Base-by-base conservation (phyloP, 306 rosid genomes). In the Vigna nakashimae region DNA sequence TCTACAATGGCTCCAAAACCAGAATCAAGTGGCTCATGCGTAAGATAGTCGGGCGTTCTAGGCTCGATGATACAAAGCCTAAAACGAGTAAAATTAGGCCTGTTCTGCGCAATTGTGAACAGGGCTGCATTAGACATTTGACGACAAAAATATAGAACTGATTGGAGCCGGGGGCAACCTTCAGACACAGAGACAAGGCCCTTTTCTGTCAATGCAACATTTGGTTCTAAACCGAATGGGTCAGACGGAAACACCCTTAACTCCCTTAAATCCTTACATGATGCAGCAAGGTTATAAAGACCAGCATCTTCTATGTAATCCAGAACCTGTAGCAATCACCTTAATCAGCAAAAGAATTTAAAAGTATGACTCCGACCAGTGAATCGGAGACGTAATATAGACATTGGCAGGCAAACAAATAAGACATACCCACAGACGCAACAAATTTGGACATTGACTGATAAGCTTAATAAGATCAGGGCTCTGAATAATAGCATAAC, bases 1-100 rank as follows among this genome's bases (percentile, higher is more conserved):
- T 92, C 89, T 48, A 94, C 97, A 82, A 94, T 92, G 77, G 98
- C 97, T 62, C 98, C 97, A 79, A 94, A 94, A 67, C 98, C 98
- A 9, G 56, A 79, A 84, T 94, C 98, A 77, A 94, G 82, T 0
- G 98, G 86, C 73, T 89, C 76, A 22, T 0, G 84, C 20, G 97
- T 94, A 66, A 84, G 77, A 80, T 94, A 89, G 74, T 94, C 98
- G 0, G 95, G 93, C 40, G 84, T 83, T 40, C 50, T 69, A 73
- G 98, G 98, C 82, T 92, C 98, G 64, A 94, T 86, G 74, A 94
- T 94, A 76, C 98, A 94, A 17, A 94, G 88, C 49, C 98, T 93
- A 52, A 94, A 94, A 55, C 88, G 86, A n/a, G 98, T 92, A 71
- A 92, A 78, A 87, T 90, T 92, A 32, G 95, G 97, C 51, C 88